Evolutionary conservation across 2,329 filamentous ascomycete genomes (phyloP), one percentile per base, ranked within the genome.

Genomic region (Madurella fahalii): DNA sequence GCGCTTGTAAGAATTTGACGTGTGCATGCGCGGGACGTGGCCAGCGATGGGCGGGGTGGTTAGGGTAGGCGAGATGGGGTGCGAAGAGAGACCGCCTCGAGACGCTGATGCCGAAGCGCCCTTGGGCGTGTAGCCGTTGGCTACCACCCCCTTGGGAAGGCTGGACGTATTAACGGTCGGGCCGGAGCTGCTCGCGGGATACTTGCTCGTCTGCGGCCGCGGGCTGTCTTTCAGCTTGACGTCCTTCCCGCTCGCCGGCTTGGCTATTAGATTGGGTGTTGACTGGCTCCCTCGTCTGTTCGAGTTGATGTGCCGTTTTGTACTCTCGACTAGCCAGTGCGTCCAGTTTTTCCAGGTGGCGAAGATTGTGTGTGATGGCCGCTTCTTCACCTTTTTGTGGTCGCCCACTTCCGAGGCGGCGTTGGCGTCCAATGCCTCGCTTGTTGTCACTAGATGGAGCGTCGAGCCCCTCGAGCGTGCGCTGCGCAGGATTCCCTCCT

Each of bases 401-500:
- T 58, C 72, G 61, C 41, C 49, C 2, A 56, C 41, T n/a, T 61
- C 54, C 9, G 66, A 63, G 50, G 58, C 63, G 30, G 61, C 60
- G 51, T 68, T 69, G n/a, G 69, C 60, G 17, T 69, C 70, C 15
- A 82, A 60, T 1, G 74, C 75, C 16, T 82, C 80, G 7, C 77
- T 76, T 0, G 83, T 84, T 9, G 89, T 87, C 40, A 95, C 90
- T 4, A 95, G 82, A 67, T 96, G 90, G 32, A 96, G 79, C 59
- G 90, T 94, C 62, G 91, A 96, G 42, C 89, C 88, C 57, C 90
- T 80, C 61, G 89, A 88, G 63, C 87, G 79, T 56, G 88, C 84
- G 59, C 84, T 85, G 61, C 84, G 77, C 53, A 86, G 69, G 11
- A 83, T 72, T 13, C 84, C 82, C 68, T 96, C 92, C 69, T 96